phyloP scores from a whole-genome alignment of 805 yeast species.

The Pichia sporocuriosa region DNA sequence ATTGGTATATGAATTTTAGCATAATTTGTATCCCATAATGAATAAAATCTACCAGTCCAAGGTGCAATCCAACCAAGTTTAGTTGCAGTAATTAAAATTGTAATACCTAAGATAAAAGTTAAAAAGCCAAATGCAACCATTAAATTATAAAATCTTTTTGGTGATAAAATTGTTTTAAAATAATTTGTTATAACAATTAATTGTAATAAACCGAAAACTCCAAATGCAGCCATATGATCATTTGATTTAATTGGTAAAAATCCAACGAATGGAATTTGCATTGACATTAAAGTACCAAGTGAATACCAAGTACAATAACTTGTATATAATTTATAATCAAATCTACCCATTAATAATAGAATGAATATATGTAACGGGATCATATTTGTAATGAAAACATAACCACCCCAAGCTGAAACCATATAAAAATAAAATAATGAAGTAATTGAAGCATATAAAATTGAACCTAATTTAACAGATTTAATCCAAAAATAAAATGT shows the following conservation, averaged over 20 bases:
- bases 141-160: conserved; percentile 65
- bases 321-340: conserved; percentile 71
- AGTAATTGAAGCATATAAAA: conserved; percentile 73
- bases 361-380: conserved; percentile 94
- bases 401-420: conserved; percentile 99
- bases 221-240: conserved; percentile 97
- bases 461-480: conserved; percentile 84
- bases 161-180: conserved; percentile 64
- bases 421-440: conserved; percentile 92
- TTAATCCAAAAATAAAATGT: conserved; percentile 96
- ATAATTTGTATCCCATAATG: conserved; percentile 95
- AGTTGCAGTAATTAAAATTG: conserved; percentile 72
- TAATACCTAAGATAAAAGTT: conserved; percentile 56
- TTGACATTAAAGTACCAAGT: conserved; percentile 93
- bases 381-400: conserved; percentile 95
- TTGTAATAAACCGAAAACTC: conserved; percentile 93
- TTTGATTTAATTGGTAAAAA: conserved; percentile 94
- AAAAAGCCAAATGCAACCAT: conserved; percentile 52
- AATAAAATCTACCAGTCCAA: conserved; percentile 99
- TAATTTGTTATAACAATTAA: conserved; percentile 81
- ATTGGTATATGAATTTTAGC: conserved; percentile 98
- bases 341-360: conserved; percentile 89
- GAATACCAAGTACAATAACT: conserved; percentile 97
- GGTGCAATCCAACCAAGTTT: conserved; percentile 94
- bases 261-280: conserved; percentile 99